phyloP scores from a whole-genome alignment of 2,329 filamentous ascomycete species.

The Aspergillus clavatus region DNA sequence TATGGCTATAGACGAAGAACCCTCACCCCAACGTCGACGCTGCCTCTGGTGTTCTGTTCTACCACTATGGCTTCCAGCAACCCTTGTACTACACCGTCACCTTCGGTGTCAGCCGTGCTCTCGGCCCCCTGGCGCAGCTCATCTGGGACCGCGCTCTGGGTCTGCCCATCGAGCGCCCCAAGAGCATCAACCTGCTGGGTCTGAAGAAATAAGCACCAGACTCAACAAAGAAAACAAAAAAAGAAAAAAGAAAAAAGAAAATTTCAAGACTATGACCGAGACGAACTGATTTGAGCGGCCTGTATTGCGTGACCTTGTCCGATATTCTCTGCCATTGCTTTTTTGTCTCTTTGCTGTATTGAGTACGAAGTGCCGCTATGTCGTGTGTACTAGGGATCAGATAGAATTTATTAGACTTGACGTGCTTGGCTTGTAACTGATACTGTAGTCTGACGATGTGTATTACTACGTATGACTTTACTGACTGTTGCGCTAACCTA shows the following conservation, averaged over 20 bases:
- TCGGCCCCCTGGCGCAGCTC: conserved; percentile 88
- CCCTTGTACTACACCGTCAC: conserved; percentile 86
- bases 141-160: conserved; percentile 95
- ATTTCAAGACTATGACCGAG: neutral
- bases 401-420: too few relatives aligned
- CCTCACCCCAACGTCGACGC: conserved; percentile 97
- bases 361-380: too few relatives aligned
- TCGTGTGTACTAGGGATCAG: too few relatives aligned
- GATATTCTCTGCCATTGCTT: neutral
- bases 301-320: neutral
- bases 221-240: too few relatives aligned
- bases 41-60: conserved; percentile 87
- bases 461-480: too few relatives aligned
- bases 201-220: conserved; percentile 70
- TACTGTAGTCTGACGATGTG: too few relatives aligned
- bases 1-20: conserved; percentile 69
- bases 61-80: conserved; percentile 97
- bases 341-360: too few relatives aligned
- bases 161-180: conserved; percentile 92
- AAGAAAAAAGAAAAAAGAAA: neutral
- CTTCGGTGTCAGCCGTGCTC: conserved; percentile 61
- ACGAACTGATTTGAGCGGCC: neutral
- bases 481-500: too few relatives aligned
- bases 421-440: too few relatives aligned
- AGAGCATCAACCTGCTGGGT: conserved; percentile 91